These are phyloP conservation scores for Neurospora discreta DNA, from an alignment of 495 filamentous ascomycete species.

Conservation along the genomic window DNA sequence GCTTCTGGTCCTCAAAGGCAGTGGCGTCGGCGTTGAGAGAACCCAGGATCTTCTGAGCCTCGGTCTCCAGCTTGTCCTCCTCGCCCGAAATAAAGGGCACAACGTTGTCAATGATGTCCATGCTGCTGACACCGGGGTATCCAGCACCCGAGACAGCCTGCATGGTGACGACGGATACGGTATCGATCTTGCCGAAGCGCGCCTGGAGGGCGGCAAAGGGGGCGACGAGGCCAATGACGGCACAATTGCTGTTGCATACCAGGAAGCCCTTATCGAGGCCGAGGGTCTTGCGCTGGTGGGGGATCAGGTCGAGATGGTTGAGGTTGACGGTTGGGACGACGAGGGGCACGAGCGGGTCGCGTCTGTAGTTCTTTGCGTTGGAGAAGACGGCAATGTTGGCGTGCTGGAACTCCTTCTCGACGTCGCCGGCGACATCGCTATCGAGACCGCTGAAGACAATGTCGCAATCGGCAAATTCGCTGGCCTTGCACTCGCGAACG, in stretches of 20 bases:
- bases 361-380: slow-evolving; percentile 83
- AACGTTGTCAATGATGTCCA: slow-evolving; percentile 68
- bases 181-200: slow-evolving; percentile 61
- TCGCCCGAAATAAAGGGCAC: slow-evolving; percentile 81
- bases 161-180: slow-evolving; percentile 75
- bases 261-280: slow-evolving; percentile 66
- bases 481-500: slow-evolving; percentile 63
- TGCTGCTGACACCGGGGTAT: slow-evolving; percentile 75
- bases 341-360: slow-evolving; percentile 70
- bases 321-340: slow-evolving; percentile 80
- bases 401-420: slow-evolving; percentile 72
- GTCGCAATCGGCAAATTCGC: slow-evolving; percentile 70
- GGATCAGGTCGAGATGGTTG: slow-evolving; percentile 65
- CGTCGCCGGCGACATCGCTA: slow-evolving; percentile 69
- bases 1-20: slow-evolving; percentile 51
- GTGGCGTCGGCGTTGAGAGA: slow-evolving; percentile 51
- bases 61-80: slow-evolving; percentile 79
- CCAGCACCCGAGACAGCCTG: slow-evolving; percentile 80
- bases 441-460: slow-evolving; percentile 85
- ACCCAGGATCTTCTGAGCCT: slow-evolving; percentile 79
- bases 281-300: slow-evolving; percentile 57
- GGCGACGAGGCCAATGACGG: slow-evolving; percentile 79
- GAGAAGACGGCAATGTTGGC: slow-evolving; percentile 74
- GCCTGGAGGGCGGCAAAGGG: slow-evolving; percentile 76
- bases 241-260: slow-evolving; percentile 86